A percentile compares a stretch with the other conserved stretches of the same genome.
phyloP scores from a whole-genome alignment of 192 early-diverging fungal species.

The Backusella parvicylindrica region DNA sequence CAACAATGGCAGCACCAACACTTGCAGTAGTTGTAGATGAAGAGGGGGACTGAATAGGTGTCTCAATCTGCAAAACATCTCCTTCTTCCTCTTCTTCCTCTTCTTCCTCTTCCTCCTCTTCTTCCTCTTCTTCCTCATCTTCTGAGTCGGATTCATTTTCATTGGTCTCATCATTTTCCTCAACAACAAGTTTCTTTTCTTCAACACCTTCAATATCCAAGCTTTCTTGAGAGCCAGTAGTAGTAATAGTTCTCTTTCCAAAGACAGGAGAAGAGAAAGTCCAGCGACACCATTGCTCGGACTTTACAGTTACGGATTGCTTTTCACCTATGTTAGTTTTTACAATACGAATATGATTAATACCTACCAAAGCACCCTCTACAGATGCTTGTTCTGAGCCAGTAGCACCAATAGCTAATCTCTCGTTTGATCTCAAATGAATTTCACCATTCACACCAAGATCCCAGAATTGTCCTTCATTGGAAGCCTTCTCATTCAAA shows the following conservation, averaged over 20 bases:
- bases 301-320: neutral
- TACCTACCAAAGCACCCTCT: constrained; percentile 20
- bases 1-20: neutral
- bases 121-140: constrained; percentile 2
- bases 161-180: neutral
- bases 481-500: neutral
- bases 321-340: constrained; percentile 8
- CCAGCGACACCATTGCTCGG: constrained; percentile 28
- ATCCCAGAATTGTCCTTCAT: constrained; percentile 22
- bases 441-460: constrained; percentile 26
- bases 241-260: neutral
- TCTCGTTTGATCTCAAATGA: constrained; percentile 15
- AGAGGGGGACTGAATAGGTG: neutral
- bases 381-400: neutral
- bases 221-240: neutral
- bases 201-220: neutral
- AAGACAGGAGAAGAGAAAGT: constrained; percentile 17
- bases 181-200: neutral
- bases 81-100: neutral
- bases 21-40: constrained; percentile 2
- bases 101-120: constrained; percentile 3
- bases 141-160: neutral
- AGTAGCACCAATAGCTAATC: constrained; percentile 8
- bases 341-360: constrained; percentile 3
- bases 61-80: neutral